Evolutionary conservation across 2,329 filamentous ascomycete species (phyloP), one percentile per base, ranked within the genome.

Genomic region (Epichloe gansuensis): DNA sequence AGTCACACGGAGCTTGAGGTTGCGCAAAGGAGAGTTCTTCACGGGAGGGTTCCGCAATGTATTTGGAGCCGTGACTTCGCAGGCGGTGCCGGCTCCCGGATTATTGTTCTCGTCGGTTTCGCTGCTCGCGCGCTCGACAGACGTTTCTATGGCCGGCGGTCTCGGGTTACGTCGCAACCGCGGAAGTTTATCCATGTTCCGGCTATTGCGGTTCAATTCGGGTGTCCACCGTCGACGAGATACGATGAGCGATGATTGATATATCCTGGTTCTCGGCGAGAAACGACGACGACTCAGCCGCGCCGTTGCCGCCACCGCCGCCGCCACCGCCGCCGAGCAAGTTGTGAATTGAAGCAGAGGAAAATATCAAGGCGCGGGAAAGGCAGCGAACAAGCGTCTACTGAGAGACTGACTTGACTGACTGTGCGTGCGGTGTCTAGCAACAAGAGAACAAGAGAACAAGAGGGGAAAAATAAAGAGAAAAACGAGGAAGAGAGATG

Each of bases 91-190:
- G 5, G 31, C 25, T 3, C 13, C 31, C 4, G 21, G 17, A 1
- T 23, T 12, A 44, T n/a, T 43, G 44, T 60, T 61, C 52, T 63
- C 65, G 56, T 56, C 52, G 21, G 63, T 59, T 48, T 64, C 59
- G 48, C 56, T 60, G 52, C 57, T 64, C 52, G 61, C 62, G 54
- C 67, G 62, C 50, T 68, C 66, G 59, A 71, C 59, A 45, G 68
- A 63, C 6, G 70, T 72, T 53, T 71, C 68, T 57, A 72, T 69
- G 55, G 70, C 67, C 17, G 69, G 70, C 15, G 66, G 69, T 63
- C 72, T 73, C 43, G 69, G 69, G 61, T 72, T 72, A 55, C 71
- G 70, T 51, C 70, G 68, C 50, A 73, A 66, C 58, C 69, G 67
- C 48, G 70, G 65, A 52, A 73, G 65, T 58, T 67, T 70, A 58